Evolutionary conservation across 2,329 filamentous ascomycete species (phyloP).

Genomic region (Scedosporium minutisporum): DNA sequence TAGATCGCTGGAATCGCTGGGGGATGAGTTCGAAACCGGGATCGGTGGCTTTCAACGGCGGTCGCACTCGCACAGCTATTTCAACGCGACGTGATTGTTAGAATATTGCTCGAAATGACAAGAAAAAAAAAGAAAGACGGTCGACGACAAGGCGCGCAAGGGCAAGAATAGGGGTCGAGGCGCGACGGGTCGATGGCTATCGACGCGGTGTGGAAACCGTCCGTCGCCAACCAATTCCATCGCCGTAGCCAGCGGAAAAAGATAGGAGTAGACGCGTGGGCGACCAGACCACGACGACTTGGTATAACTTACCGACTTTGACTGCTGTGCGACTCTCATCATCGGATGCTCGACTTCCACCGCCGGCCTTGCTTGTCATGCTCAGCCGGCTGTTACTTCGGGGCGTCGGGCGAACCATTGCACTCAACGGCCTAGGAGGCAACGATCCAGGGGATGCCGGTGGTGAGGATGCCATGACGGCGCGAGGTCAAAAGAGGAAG

Average conservation of each 20-base stretch:
- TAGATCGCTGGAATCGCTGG: constrained; percentile 86
- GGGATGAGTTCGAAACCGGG: constrained; percentile 93
- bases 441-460: constrained; percentile 52
- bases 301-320: constrained; percentile 68
- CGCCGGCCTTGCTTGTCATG: constrained; percentile 66
- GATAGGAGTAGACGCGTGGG: too few relatives aligned
- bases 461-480: constrained; percentile 57
- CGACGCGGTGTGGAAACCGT: neutral
- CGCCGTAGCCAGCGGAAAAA: too few relatives aligned
- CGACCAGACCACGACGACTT: neutral
- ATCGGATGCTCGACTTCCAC: constrained; percentile 74
- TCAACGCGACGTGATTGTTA: neutral
- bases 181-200: neutral
- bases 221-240: neutral
- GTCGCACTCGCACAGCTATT: constrained; percentile 82
- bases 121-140: neutral
- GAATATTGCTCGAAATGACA: neutral
- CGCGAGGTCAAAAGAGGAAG: constrained; percentile 7
- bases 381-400: constrained; percentile 80
- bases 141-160: constrained; percentile 6
- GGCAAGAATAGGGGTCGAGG: neutral
- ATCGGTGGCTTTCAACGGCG: constrained; percentile 71
- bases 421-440: constrained; percentile 66
- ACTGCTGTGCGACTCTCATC: constrained; percentile 86
- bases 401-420: constrained; percentile 62